Evolutionary conservation across 768 basidiomycete genomes (phyloP).

Genomic region (Collybiopsis luxurians): DNA sequence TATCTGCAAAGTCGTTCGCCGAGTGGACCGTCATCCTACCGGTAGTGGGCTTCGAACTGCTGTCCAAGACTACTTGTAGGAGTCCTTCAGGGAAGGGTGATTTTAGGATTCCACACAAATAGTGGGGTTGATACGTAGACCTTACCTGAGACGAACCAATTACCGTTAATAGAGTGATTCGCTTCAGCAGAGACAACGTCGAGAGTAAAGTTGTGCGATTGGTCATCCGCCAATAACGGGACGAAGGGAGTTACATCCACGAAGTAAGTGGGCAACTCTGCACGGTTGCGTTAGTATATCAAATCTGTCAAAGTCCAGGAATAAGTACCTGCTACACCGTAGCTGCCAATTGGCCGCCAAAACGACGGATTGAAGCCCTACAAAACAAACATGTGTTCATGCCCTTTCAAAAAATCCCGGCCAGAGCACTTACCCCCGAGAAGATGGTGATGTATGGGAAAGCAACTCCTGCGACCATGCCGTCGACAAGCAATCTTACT

Average conservation of each 20-base stretch:
- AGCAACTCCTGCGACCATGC: conserved; percentile 42
- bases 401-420: too few species aligned
- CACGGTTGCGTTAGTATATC: conserved; percentile 25
- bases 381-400: too few species aligned
- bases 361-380: conserved; percentile 56
- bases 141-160: conserved; percentile 74
- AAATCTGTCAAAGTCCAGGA: too few species aligned
- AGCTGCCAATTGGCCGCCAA: conserved; percentile 52
- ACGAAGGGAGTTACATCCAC: conserved; percentile 78
- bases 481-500: conserved; percentile 45
- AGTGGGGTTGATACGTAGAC: not conserved
- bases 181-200: conserved; percentile 71
- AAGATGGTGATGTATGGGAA: conserved; percentile 64
- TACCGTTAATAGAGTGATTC: conserved; percentile 58
- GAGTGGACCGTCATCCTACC: conserved; percentile 44
- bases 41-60: conserved; percentile 44
- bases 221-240: conserved; percentile 62
- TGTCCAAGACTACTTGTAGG: conserved; percentile 46
- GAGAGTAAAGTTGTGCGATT: conserved; percentile 68
- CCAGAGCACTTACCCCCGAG: conserved; percentile 52
- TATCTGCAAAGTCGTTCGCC: conserved; percentile 38
- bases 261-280: conserved; percentile 77
- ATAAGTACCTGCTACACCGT: not conserved
- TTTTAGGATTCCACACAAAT: not conserved
- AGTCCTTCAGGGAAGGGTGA: not conserved